Percentiles rank a stretch among this genome's conserved stretches.
Evolutionary conservation across 495 filamentous ascomycete genomes (phyloP).

Genomic region (Hyphodiscus hymeniophilus): DNA sequence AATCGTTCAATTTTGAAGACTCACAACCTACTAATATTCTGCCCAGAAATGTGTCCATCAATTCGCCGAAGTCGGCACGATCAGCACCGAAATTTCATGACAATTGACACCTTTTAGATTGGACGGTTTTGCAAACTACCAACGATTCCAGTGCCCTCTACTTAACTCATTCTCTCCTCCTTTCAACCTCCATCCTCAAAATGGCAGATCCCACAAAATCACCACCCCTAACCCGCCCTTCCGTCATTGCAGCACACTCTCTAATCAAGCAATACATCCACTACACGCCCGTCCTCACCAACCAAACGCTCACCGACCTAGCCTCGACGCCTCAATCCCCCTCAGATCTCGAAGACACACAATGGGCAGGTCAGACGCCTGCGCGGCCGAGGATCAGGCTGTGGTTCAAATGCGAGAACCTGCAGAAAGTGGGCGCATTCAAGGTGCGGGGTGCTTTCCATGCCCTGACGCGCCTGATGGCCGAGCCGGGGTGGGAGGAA

Average conservation of each 20-base stretch:
- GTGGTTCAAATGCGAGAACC: conserved; percentile 96
- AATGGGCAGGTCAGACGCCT: conserved; percentile 48
- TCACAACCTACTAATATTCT: background rate
- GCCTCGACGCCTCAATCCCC: conserved; percentile 61
- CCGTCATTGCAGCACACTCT: conserved; percentile 59
- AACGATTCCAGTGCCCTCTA: background rate
- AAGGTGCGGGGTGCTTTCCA: conserved; percentile 90
- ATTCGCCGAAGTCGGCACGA: conserved; percentile 12
- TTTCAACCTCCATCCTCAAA: background rate
- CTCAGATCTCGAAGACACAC: conserved; percentile 42
- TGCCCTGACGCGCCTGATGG: conserved; percentile 65
- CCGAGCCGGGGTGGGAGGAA: conserved; percentile 50
- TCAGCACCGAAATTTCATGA: background rate
- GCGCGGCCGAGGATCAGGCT: conserved; percentile 61
- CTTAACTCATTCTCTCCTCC: background rate
- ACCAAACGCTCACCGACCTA: conserved; percentile 58
- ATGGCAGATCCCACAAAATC: conserved; percentile 44
- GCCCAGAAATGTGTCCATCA: background rate
- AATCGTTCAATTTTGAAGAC: background rate
- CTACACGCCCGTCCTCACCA: conserved; percentile 75
- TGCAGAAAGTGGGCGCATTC: conserved; percentile 86
- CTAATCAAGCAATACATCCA: conserved; percentile 73
- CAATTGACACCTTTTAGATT: background rate
- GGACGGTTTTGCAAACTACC: background rate
- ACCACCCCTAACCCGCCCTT: conserved; percentile 57